Base-by-base conservation (phyloP, 139 green algal genomes). In the Parachlorella kessleri region DNA sequence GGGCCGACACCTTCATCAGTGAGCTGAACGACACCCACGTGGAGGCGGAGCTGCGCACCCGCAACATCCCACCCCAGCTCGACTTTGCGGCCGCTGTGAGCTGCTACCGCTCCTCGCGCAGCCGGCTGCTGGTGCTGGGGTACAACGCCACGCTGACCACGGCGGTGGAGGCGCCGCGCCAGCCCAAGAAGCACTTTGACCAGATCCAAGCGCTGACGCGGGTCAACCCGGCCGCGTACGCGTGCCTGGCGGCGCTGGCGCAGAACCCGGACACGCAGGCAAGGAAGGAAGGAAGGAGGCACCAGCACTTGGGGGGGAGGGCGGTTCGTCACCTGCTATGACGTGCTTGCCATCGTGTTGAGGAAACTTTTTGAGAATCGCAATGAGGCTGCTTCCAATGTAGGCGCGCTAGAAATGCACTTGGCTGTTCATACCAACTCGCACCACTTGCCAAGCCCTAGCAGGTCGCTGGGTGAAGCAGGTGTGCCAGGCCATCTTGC, bases 11-110 rank as follows among this genome's bases (percentile, higher is more conserved):
- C 63, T 99, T 99, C 87, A 96, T 99, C 72, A 92, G 72, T 33
- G 97, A 99, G 87, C 92, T 99, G 21, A 97, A 99, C 78, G 96
- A 99, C 92, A 99, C 96, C 0, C 92, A 98, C 79, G 97, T 99
- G 9, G 96, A 99, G 88, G 95, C 94, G 1, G 92, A 98, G 88
- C 90, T 99, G 74, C 81, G 96, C 33, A 93, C 92, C 35, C 81
- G 92, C 40, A 87, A 94, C 81, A 93, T 96, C 48, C 95, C 96
- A 1, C 95, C 95, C 3, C 86, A 93, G 85, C 85, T 95, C 8
- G 67, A 86, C 67, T 33, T 91, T 6, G 83, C 89, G 26, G 70
- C 85, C 23, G 87, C 91, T 35, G 87, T 95, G 40, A 67, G 55
- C 2, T 88, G 74, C 30, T 95, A 92, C 82, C 42, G 76, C 23